phyloP scores from a whole-genome alignment of 2,329 filamentous ascomycete species.

The Ophiosphaerella herpotricha region DNA sequence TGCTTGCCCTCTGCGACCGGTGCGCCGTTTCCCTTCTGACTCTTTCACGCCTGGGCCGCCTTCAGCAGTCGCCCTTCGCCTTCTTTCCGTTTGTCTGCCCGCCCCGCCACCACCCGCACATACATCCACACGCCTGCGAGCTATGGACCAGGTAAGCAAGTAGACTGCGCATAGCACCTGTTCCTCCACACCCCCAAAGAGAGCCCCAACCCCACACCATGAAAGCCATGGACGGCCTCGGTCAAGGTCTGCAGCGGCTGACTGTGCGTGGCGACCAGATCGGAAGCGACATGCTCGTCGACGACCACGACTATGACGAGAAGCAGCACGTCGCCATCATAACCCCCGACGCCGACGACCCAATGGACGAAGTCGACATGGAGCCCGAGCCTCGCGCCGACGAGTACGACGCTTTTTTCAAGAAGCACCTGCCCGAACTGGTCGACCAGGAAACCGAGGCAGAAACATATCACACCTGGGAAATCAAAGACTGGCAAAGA shows the following conservation, averaged over 20 bases:
- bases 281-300: conserved; percentile 67
- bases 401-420: conserved; percentile 81
- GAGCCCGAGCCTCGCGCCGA: conserved; percentile 60
- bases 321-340: conserved; percentile 67
- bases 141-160: conserved; percentile 47
- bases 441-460: conserved; percentile 81
- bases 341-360: conserved; percentile 62
- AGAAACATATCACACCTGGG: conserved; percentile 81
- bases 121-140: background rate
- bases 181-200: background rate
- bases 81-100: conserved; percentile 11
- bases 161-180: conserved; percentile 6
- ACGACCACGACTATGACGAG: conserved; percentile 66
- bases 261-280: conserved; percentile 48
- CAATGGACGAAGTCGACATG: conserved; percentile 60
- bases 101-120: conserved; percentile 18
- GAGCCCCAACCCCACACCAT: background rate
- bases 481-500: conserved; percentile 79
- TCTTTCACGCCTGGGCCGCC: background rate
- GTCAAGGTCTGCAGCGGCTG: conserved; percentile 11
- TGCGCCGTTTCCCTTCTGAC: conserved; percentile 15
- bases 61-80: conserved; percentile 13
- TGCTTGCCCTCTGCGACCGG: conserved; percentile 24
- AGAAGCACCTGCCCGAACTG: conserved; percentile 73
- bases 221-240: conserved; percentile 5